Evolutionary conservation across 169 alveolate genomes (phyloP).

Genomic region (Plasmodium knowlesi): DNA sequence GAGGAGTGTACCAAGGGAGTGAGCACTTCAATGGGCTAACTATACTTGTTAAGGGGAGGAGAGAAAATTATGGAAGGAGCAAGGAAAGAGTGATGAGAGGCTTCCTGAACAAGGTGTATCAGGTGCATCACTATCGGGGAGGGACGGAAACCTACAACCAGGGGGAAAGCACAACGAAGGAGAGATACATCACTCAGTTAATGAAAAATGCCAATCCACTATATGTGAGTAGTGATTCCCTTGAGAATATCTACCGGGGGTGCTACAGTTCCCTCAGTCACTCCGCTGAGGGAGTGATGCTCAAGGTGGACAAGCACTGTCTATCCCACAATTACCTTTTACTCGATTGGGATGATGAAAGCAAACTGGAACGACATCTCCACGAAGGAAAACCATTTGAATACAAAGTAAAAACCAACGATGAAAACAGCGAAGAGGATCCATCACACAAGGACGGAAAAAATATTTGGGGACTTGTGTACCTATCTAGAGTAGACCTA

Average conservation of each 20-base stretch:
- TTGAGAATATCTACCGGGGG: neutral
- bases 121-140: neutral
- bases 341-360: slow-evolving; percentile 14
- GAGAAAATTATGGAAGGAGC: neutral
- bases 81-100: neutral
- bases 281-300: neutral
- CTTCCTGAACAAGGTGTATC: slow-evolving; percentile 3
- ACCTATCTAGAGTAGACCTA: slow-evolving; percentile 9
- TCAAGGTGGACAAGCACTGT: slow-evolving; percentile 2
- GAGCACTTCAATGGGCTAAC: slow-evolving; percentile 61
- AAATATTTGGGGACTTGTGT: neutral
- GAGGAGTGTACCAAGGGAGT: slow-evolving; percentile 16
- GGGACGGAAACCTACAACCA: neutral
- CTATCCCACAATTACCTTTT: slow-evolving; percentile 39
- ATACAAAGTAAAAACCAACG: neutral
- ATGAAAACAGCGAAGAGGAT: neutral
- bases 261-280: neutral
- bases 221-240: neutral
- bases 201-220: neutral
- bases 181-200: neutral
- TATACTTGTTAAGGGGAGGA: slow-evolving; percentile 1
- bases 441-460: neutral
- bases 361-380: neutral
- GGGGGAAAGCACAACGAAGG: neutral
- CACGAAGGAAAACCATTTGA: neutral